Percentiles rank a stretch among this genome's conserved stretches.
phyloP scores from a whole-genome alignment of 441 rosid species.

The Gossypium davidsonii region DNA sequence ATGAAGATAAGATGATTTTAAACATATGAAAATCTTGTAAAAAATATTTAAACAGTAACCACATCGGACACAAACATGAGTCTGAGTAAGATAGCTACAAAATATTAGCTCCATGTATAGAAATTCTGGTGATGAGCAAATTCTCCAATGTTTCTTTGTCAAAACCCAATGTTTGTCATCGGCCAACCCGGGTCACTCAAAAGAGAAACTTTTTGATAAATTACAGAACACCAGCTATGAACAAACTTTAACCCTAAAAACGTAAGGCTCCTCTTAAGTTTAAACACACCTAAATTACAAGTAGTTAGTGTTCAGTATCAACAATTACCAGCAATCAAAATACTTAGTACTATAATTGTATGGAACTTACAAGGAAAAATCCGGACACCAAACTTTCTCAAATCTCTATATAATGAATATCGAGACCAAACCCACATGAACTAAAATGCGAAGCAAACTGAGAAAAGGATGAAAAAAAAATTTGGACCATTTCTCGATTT shows the following conservation, averaged over 20 bases:
- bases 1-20: no score
- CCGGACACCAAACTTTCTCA: no score
- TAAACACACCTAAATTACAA: not conserved
- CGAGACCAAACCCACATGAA: no score
- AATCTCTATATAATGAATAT: no score
- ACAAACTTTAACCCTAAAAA: not conserved
- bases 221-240: not conserved
- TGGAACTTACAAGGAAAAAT: not conserved
- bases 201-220: not conserved
- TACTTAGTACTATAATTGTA: not conserved
- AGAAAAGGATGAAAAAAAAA: not conserved
- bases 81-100: no score
- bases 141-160: not conserved
- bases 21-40: no score
- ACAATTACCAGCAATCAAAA: not conserved
- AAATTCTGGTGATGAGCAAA: no score
- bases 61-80: no score
- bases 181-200: not conserved
- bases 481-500: constrained; percentile 41
- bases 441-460: no score
- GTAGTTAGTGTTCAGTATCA: not conserved
- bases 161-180: not conserved
- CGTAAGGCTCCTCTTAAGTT: not conserved
- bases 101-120: no score
- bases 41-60: no score